Evolutionary conservation across 495 filamentous ascomycete species (phyloP).

Genomic region (Aspergillus kassunensis): DNA sequence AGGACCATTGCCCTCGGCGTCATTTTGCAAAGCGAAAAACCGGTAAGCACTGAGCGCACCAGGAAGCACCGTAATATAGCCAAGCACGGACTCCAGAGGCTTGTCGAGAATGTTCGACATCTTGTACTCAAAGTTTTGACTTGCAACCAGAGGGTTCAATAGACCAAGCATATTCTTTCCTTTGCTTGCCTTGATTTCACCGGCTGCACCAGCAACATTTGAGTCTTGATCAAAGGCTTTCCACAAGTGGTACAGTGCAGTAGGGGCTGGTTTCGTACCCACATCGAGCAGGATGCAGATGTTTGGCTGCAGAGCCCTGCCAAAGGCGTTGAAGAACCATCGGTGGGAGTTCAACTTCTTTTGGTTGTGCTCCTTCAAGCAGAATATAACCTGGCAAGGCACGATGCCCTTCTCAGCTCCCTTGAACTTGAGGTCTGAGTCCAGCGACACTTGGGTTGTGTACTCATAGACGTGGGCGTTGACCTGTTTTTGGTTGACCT

Average conservation of each 20-base stretch:
- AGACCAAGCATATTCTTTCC: conserved; percentile 78
- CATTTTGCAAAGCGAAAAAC: conserved; percentile 96
- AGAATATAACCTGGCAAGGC: conserved; percentile 98
- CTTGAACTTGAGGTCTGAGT: conserved; percentile 95
- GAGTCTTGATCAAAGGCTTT: conserved; percentile 98
- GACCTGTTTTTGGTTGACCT: conserved; percentile 84
- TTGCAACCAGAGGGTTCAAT: conserved; percentile 91
- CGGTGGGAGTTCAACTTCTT: conserved; percentile 98
- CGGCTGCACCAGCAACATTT: conserved; percentile 91
- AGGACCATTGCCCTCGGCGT: conserved; percentile 90
- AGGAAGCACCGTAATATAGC: conserved; percentile 95
- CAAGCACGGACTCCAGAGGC: conserved; percentile 93
- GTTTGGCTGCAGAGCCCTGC: conserved; percentile 87
- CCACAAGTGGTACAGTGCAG: conserved; percentile 95
- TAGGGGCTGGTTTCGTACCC: conserved; percentile 82
- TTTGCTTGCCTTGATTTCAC: conserved; percentile 95
- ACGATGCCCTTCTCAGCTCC: conserved; percentile 98
- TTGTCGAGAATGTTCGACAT: conserved; percentile 99
- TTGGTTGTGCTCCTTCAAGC: conserved; percentile 94
- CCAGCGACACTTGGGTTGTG: conserved; percentile 94
- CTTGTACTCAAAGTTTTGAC: conserved; percentile 99
- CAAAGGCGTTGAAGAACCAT: conserved; percentile 99
- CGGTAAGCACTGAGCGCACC: conserved; percentile 94
- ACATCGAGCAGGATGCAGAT: conserved; percentile 96
- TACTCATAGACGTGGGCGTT: conserved; percentile 97